Base-by-base conservation (phyloP, 139 green algal genomes). In the Auxenochlorella pyrenoidosa region DNA sequence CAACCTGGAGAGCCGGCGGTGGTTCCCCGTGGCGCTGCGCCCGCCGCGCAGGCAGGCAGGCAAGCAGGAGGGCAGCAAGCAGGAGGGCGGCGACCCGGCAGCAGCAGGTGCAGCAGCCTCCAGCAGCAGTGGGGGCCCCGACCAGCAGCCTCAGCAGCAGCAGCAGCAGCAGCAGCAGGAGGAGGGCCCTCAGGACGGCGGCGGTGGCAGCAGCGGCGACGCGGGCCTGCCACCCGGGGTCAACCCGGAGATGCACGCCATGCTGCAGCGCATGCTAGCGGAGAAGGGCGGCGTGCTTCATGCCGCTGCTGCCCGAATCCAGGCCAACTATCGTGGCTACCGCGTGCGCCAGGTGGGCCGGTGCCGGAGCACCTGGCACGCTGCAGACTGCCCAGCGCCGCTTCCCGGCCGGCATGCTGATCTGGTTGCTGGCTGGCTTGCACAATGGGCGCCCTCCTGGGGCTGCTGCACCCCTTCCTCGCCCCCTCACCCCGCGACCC, bases 291-390 rank as follows among this genome's bases (percentile, higher is more conserved):
- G 89, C 34, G 78, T 89, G 0, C 60, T 96, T 44, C 92, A 95
- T 85, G 88, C 82, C 13, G 96, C 96, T 12, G 95, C 94, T 2
- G 92, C 92, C 21, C 88, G 89, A 40, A 98, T 98, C 71, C 96
- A 98, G 89, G 90, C 93, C 28, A 81, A 84, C n/a, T 99, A 94
- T 88, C 89, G 96, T 16, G 96, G 97, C 10, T 96, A 98, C 83
- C 90, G 94, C 40, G 96, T 98, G 34, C 94, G 96, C 36, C 97
- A 98, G 90, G 96, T 91, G 70, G 70, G 70, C 70, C 30, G 68
- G 10, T 24, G 68, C 32, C 30, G 4, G 32, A 73, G 68, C 47
- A 54, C 47, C 6, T 18, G 47, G 10, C 47, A 54, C 10, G 47
- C 47, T 10, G 47, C 47, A 10, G 8, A 18, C 10, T 54, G 47